These are phyloP conservation scores for Anthostomella pinea DNA, from an alignment of 2,329 filamentous ascomycete genomes.

Conservation along the genomic window DNA sequence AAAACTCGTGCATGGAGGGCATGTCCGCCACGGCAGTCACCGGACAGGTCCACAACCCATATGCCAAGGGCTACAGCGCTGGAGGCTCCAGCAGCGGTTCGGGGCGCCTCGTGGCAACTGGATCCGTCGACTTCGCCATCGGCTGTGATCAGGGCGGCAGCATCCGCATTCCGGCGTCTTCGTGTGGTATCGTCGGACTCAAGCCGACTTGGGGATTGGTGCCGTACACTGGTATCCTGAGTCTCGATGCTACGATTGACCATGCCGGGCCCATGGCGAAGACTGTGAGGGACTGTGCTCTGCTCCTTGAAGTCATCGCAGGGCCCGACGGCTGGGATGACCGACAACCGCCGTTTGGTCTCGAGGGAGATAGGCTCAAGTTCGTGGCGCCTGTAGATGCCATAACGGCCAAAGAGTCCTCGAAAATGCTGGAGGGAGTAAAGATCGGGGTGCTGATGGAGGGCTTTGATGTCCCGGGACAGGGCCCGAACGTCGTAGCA, in stretches of 20 bases:
- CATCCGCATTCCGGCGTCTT: constrained; percentile 31
- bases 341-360: constrained; percentile 25
- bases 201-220: constrained; percentile 34
- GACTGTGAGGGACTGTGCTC: constrained; percentile 28
- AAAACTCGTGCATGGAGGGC: constrained; percentile 43
- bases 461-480: constrained; percentile 24
- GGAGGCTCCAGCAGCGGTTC: constrained; percentile 44
- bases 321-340: constrained; percentile 34
- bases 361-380: constrained; percentile 14
- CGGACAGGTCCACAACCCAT: constrained; percentile 46
- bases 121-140: constrained; percentile 31
- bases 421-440: constrained; percentile 25
- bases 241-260: constrained; percentile 30
- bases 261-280: constrained; percentile 31
- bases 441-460: constrained; percentile 31
- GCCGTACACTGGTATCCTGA: constrained; percentile 33
- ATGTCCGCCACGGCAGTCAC: constrained; percentile 42
- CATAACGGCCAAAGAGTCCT: constrained; percentile 7
- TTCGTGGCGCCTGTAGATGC: constrained; percentile 20
- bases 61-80: constrained; percentile 41
- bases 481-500: constrained; percentile 23
- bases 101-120: constrained; percentile 41
- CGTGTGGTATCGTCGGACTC: constrained; percentile 31
- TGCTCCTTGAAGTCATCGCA: constrained; percentile 31
- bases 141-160: constrained; percentile 36